phyloP scores from a whole-genome alignment of 1,284 basidiomycete genomes.

The Trametes sp. region DNA sequence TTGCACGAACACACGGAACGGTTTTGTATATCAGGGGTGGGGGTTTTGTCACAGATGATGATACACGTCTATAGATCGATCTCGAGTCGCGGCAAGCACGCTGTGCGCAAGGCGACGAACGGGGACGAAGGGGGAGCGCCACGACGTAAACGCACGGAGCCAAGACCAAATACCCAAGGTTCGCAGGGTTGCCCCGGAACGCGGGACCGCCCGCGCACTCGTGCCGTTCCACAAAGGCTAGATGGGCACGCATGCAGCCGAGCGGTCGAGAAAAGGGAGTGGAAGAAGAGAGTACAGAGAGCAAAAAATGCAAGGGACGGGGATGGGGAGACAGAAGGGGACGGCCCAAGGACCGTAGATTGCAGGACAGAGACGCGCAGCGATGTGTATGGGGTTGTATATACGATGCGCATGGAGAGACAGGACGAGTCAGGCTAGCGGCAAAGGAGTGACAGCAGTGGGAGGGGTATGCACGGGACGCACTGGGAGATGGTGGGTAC shows the following conservation, averaged over 20 bases:
- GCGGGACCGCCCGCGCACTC: neutral
- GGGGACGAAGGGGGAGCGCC: neutral
- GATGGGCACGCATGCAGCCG: neutral
- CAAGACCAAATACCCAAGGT: constrained; percentile 26
- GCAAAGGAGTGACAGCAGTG: constrained; percentile 20
- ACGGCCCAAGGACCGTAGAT: too few species aligned
- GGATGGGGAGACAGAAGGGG: neutral
- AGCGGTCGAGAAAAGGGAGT: neutral
- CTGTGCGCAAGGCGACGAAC: neutral
- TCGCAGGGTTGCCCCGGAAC: constrained; percentile 1
- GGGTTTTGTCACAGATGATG: constrained; percentile 27
- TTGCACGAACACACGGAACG: neutral
- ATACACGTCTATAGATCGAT: constrained; percentile 33
- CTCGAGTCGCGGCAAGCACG: constrained; percentile 1
- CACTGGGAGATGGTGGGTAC: constrained; percentile 14
- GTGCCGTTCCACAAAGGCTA: too few species aligned
- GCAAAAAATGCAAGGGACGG: neutral
- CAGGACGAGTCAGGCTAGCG: neutral
- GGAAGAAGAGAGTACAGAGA: constrained; percentile 8
- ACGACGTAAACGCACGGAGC: neutral
- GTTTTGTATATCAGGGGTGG: neutral
- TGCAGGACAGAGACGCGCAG: too few species aligned
- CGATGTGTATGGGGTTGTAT: constrained; percentile 10
- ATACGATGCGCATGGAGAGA: constrained; percentile 20
- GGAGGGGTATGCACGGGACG: constrained; percentile 25